Percentiles rank a stretch among this genome's conserved stretches.
Conservation (phyloP, 2,329 filamentous ascomycete genomes). For the Diaporthe eres region DNA sequence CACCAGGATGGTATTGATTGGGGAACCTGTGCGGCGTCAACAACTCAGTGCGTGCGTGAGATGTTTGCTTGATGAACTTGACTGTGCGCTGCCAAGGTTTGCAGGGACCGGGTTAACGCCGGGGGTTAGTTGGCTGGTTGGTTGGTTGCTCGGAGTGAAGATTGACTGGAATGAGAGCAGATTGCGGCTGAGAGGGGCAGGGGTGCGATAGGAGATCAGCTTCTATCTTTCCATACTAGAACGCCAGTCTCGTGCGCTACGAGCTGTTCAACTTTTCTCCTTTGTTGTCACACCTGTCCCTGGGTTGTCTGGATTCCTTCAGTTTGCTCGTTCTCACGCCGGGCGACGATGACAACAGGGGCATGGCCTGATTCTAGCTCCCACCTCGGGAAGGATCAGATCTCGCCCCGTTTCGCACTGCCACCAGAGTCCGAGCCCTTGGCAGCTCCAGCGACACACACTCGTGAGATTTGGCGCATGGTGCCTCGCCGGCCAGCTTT, state of each 20-base stretch:
- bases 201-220: not conserved
- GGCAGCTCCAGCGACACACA: not conserved
- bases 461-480: not conserved
- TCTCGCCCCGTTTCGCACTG: constrained; percentile 6
- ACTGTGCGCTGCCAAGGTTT: not conserved
- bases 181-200: not conserved
- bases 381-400: constrained; percentile 9
- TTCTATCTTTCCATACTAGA: not conserved
- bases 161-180: not conserved
- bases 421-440: constrained; percentile 20
- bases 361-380: not conserved
- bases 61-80: not conserved
- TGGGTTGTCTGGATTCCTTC: not conserved
- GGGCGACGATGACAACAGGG: not conserved
- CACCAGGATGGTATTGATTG: not conserved
- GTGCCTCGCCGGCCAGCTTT: no score
- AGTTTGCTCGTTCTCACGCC: not conserved
- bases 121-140: not conserved
- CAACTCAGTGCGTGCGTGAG: not conserved
- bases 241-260: not conserved
- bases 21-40: not conserved
- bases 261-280: not conserved
- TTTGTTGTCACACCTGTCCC: not conserved
- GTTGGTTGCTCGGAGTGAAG: not conserved
- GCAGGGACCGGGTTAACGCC: not conserved